Conservation (phyloP, 345 rosid species). For the Salix dunnii region DNA sequence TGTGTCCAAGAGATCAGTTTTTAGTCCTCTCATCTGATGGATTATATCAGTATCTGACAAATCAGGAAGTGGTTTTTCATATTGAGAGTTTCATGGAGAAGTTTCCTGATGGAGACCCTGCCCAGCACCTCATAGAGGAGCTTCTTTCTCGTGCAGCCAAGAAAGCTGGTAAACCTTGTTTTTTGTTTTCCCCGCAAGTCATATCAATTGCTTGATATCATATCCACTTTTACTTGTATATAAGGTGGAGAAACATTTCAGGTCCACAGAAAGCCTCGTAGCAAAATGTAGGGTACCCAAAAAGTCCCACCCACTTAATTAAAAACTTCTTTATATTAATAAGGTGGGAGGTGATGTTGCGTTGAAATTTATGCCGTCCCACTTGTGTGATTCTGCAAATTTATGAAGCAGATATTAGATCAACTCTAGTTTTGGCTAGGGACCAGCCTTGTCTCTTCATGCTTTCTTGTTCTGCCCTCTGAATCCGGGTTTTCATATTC, state of each 20-base stretch:
- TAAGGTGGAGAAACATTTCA: background rate
- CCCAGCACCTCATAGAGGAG: conserved; percentile 90
- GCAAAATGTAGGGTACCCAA: background rate
- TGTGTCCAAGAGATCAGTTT: conserved; percentile 81
- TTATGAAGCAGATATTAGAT: background rate
- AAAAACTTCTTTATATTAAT: background rate
- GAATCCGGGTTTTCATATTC: background rate
- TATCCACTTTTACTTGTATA: background rate
- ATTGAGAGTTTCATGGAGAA: conserved; percentile 83
- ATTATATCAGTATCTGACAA: conserved; percentile 85
- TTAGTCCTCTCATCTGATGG: conserved; percentile 93
- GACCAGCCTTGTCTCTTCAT: background rate
- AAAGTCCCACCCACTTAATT: background rate
- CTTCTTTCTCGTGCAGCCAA: conserved; percentile 89
- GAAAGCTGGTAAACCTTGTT: conserved; percentile 72
- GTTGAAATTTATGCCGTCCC: background rate
- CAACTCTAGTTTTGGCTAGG: background rate
- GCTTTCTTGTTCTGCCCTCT: background rate
- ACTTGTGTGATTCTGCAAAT: background rate
- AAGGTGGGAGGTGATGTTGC: background rate
- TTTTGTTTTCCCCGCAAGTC: conserved; percentile 1
- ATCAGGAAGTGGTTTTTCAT: conserved; percentile 81
- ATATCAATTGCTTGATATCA: conserved; percentile 6
- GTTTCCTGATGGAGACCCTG: conserved; percentile 97
- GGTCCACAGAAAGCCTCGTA: background rate